Conservation (phyloP, 129 eudicot genomes). For the Saussurea involucrata region DNA sequence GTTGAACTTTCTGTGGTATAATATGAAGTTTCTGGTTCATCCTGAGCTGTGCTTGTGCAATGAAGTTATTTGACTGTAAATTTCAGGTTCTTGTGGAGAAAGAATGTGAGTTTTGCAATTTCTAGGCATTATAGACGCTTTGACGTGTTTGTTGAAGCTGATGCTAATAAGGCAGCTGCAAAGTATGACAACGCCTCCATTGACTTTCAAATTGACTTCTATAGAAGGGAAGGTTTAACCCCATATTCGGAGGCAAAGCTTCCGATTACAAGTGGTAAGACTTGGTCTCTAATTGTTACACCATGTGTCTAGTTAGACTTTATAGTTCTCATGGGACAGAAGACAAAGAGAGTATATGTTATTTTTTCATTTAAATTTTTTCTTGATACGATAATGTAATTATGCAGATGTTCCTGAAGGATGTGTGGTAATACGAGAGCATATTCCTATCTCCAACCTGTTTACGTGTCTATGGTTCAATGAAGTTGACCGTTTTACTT, state of each 20-base stretch:
- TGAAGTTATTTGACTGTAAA: background rate
- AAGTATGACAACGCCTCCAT: conserved; percentile 81
- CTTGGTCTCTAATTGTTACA: background rate
- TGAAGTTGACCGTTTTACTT: conserved; percentile 93
- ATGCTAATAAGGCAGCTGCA: conserved; percentile 81
- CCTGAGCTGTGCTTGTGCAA: background rate
- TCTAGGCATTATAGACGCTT: conserved; percentile 87
- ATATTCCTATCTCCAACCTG: conserved; percentile 79
- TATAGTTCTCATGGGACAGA: background rate
- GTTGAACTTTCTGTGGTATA: background rate
- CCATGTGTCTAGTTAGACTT: background rate
- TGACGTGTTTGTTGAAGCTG: conserved; percentile 86
- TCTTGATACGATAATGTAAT: background rate
- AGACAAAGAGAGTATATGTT: background rate
- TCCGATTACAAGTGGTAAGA: conserved; percentile 83
- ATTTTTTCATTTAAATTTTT: background rate
- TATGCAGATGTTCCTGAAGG: conserved; percentile 94
- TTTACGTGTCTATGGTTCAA: conserved; percentile 89
- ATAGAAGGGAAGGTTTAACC: conserved; percentile 76
- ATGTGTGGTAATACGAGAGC: conserved; percentile 82
- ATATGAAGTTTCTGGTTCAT: background rate
- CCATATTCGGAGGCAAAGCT: conserved; percentile 73
- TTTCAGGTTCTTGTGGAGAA: conserved; percentile 86
- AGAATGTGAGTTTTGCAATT: conserved; percentile 85
- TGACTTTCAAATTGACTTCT: conserved; percentile 73